phyloP scores from a whole-genome alignment of 495 filamentous ascomycete species.

The Elaphomyces granulatus region DNA sequence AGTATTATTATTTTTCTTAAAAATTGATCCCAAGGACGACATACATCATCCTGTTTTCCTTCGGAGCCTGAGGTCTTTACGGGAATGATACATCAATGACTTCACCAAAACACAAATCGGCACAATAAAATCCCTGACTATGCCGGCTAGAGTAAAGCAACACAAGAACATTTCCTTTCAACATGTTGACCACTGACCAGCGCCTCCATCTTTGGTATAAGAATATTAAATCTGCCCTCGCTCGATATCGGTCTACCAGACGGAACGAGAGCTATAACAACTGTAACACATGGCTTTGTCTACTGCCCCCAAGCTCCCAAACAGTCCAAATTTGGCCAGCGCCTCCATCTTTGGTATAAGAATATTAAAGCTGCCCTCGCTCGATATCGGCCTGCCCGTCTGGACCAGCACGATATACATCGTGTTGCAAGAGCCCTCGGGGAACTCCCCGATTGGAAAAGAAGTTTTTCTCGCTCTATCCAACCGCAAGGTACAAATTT shows the following conservation, averaged over 20 bases:
- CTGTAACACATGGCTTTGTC: constrained; percentile 8
- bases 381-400: neutral
- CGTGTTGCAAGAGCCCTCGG: neutral
- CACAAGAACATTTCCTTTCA: no score
- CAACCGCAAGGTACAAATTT: neutral
- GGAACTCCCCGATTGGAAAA: constrained; percentile 6
- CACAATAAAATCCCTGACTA: no score
- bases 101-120: no score
- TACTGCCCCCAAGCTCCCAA: neutral
- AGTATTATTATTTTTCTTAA: no score
- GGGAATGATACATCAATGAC: no score
- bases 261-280: constrained; percentile 5
- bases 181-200: no score
- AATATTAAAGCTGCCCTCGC: constrained; percentile 1
- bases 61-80: no score
- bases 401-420: neutral
- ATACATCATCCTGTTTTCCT: no score
- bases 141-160: no score
- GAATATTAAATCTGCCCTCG: neutral
- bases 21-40: no score
- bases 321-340: neutral
- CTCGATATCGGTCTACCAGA: constrained; percentile 3
- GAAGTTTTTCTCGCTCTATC: constrained; percentile 5
- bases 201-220: neutral
- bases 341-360: neutral